Conservation (phyloP, 306 rosid species). For the Morella rubra region DNA sequence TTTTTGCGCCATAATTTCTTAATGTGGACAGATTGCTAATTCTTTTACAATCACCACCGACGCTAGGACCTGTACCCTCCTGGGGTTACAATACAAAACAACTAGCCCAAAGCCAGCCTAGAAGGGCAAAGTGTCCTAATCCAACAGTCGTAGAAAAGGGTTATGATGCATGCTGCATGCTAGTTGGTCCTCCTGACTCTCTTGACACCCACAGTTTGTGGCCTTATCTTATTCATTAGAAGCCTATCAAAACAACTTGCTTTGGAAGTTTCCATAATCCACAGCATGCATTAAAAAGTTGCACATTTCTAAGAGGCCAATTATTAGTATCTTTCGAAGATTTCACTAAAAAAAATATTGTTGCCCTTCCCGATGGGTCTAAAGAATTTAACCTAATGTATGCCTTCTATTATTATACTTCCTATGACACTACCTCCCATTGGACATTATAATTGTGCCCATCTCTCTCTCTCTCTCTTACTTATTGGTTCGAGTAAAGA, state of each 20-base stretch:
- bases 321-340: slow-evolving; percentile 30
- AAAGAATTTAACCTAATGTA: slow-evolving; percentile 8
- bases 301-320: slow-evolving; percentile 19
- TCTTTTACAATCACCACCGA: background rate
- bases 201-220: slow-evolving; percentile 18
- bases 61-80: background rate
- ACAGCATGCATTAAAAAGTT: background rate
- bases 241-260: slow-evolving; percentile 31
- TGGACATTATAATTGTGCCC: slow-evolving; percentile 30
- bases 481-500: slow-evolving; percentile 13
- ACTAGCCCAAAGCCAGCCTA: background rate
- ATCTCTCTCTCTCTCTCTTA: background rate
- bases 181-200: background rate
- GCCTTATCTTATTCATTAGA: background rate
- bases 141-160: no score
- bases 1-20: no score
- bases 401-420: slow-evolving; percentile 5
- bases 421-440: slow-evolving; percentile 14
- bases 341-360: slow-evolving; percentile 10
- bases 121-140: background rate
- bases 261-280: slow-evolving; percentile 36
- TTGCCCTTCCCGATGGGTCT: slow-evolving; percentile 18
- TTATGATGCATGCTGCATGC: background rate
- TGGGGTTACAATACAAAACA: no score
- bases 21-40: no score